Evolutionary conservation across 805 yeast species (phyloP).

Genomic region (Debaryomyces maramus): DNA sequence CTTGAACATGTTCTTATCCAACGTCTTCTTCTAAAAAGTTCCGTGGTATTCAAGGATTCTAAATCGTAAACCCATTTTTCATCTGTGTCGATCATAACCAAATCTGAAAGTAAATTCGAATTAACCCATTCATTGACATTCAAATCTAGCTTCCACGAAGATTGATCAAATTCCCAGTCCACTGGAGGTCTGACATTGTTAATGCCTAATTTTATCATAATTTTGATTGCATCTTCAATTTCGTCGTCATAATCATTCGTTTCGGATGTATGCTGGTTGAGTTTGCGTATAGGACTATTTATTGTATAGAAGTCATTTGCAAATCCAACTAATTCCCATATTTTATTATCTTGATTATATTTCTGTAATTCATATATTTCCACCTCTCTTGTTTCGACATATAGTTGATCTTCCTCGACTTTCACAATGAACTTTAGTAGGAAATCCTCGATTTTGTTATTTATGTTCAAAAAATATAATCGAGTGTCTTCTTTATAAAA

Average conservation of each 20-base stretch:
- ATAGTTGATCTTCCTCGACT: constrained; percentile 10
- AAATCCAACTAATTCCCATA: constrained; percentile 67
- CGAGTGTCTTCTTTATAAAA: constrained; percentile 68
- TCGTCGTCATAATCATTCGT: constrained; percentile 16
- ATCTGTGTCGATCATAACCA: constrained; percentile 64
- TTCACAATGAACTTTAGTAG: constrained; percentile 16
- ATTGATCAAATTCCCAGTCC: constrained; percentile 53
- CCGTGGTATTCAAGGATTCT: constrained; percentile 31
- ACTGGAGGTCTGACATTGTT: constrained; percentile 54
- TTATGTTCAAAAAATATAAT: constrained; percentile 44
- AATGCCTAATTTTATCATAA: constrained; percentile 16
- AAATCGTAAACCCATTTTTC: constrained; percentile 86
- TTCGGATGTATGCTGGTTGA: constrained; percentile 5
- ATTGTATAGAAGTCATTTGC: constrained; percentile 53
- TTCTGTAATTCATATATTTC: constrained; percentile 71
- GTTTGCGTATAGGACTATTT: constrained; percentile 33
- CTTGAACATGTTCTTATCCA: constrained; percentile 54
- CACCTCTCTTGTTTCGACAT: constrained; percentile 39
- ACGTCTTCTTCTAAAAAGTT: constrained; percentile 59
- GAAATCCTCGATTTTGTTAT: constrained; percentile 49
- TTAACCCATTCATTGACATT: constrained; percentile 65
- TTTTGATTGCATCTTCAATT: constrained; percentile 12
- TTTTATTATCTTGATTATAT: constrained; percentile 46
- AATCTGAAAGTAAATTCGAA: constrained; percentile 46
- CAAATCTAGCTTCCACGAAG: constrained; percentile 67